Base-by-base conservation (phyloP, 2,329 filamentous ascomycete species). In the Neonectria punicea region DNA sequence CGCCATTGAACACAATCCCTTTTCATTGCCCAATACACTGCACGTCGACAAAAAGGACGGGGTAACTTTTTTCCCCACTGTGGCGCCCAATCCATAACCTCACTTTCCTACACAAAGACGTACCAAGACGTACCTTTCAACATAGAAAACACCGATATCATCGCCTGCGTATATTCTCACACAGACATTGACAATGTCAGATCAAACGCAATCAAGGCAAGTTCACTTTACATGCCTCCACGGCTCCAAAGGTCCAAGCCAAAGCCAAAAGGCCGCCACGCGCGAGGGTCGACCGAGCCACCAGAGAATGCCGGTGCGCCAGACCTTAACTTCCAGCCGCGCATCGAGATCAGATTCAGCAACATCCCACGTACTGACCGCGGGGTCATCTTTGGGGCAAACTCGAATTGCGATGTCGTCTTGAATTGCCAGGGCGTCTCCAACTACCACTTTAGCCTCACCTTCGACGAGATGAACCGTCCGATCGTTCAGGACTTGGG, bases 401-500 rank as follows among this genome's bases (percentile, higher is more conserved):
- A 63, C 32, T 39, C 28, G 7, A 61, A 65, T 1, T 60, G 69
- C 54, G 67, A 73, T 36, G 55, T 72, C 25, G 20, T 68, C n/a
- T 22, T 71, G 13, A 41, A 30, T 41, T 2, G 1, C 14, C 1
- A 44, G 28, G 54, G 51, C 34, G 39, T 70, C 10, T 28, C 25
- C 25, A 5, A 64, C 7, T 11, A 28, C 28, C 70, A 73, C 53
- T 63, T 71, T 36, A 68, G 65, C 49, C 20, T 73, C 3, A 72
- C 71, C 13, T 73, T 74, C 54, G 70, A 74, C 43, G 58, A 66
- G 3, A 16, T 14, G 4, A 61, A 54, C 2, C 61, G 67, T 9
- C 64, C 59, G 14, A 59, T 71, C 43, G 61, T 74, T 18, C 66
- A 66, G 46, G 74, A 75, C 61, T 58, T 66, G 57, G 39, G 32